A percentile compares a stretch with the other conserved stretches of the same genome.
phyloP scores from a whole-genome alignment of 2,329 filamentous ascomycete species.

The Trichoderma pleuroti region DNA sequence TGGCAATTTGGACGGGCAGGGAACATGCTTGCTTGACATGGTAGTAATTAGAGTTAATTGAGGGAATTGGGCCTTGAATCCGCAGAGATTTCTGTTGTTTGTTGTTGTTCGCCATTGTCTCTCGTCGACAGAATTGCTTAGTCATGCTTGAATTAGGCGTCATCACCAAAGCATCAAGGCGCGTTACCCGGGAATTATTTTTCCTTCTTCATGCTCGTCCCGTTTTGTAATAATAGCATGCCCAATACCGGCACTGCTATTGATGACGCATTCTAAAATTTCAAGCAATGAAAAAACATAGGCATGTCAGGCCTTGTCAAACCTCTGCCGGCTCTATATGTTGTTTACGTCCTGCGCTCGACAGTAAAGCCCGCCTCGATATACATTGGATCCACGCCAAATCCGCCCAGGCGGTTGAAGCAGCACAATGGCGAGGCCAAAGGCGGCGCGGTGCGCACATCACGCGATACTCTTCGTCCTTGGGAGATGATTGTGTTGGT shows the following conservation, averaged over 20 bases:
- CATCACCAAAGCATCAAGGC: background rate
- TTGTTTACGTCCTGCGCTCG: conserved; percentile 87
- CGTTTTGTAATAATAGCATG: background rate
- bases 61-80: background rate
- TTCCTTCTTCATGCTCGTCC: background rate
- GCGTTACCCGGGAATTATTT: background rate
- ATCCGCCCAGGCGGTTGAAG: conserved; percentile 76
- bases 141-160: background rate
- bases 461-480: conserved; percentile 64
- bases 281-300: background rate
- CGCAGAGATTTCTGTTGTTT: background rate
- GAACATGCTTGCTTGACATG: background rate
- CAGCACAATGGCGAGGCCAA: conserved; percentile 86
- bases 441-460: conserved; percentile 78
- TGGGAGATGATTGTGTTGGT: conserved; percentile 91
- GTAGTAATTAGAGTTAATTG: background rate
- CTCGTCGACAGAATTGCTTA: background rate
- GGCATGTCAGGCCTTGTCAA: conserved; percentile 44
- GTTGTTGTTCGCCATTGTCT: background rate
- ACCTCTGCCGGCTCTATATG: conserved; percentile 83
- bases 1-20: background rate
- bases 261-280: background rate
- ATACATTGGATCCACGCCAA: conserved; percentile 90
- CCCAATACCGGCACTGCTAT: background rate
- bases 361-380: conserved; percentile 66